Percentiles rank a stretch among this genome's conserved stretches.
These are phyloP conservation scores for Ophiorrhiza pumila DNA, from an alignment of 257 asterid genomes.

Conservation along the genomic window DNA sequence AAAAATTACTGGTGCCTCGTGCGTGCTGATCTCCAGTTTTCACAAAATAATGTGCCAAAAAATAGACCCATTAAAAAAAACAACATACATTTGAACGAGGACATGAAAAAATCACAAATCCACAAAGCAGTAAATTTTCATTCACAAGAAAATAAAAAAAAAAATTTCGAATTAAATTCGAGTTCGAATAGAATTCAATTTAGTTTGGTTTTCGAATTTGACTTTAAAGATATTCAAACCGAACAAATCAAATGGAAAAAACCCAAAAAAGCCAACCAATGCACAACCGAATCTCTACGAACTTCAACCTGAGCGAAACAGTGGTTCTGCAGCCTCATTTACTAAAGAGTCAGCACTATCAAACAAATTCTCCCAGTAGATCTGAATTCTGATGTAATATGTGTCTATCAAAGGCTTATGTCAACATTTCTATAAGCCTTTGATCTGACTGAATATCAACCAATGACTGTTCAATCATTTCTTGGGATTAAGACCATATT, in stretches of 20 bases:
- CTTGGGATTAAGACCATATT: conserved; percentile 44
- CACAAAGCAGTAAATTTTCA: background rate
- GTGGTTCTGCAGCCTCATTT: conserved; percentile 47
- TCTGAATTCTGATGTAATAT: conserved; percentile 44
- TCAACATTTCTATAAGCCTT: conserved; percentile 45
- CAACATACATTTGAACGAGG: background rate
- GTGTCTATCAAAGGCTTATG: conserved; percentile 37
- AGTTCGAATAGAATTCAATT: too few species aligned
- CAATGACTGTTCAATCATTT: conserved; percentile 49
- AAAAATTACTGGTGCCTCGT: too few species aligned
- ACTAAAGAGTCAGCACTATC: conserved; percentile 46
- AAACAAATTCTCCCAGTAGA: conserved; percentile 49
- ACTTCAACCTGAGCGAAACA: conserved; percentile 38
- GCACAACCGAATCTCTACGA: conserved; percentile 48
- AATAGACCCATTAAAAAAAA: too few species aligned
- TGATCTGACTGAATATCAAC: conserved; percentile 32
- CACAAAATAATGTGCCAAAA: too few species aligned
- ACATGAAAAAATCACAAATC: background rate
- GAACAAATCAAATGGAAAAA: too few species aligned
- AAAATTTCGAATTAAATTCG: too few species aligned
- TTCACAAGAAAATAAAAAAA: background rate
- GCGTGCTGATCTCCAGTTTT: too few species aligned
- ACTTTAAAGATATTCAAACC: too few species aligned
- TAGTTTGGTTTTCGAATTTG: too few species aligned
- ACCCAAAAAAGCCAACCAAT: too few species aligned